These are phyloP conservation scores for Fagopyrum esculentum DNA, from an alignment of 148 eudicot species.

Conservation along the genomic window DNA sequence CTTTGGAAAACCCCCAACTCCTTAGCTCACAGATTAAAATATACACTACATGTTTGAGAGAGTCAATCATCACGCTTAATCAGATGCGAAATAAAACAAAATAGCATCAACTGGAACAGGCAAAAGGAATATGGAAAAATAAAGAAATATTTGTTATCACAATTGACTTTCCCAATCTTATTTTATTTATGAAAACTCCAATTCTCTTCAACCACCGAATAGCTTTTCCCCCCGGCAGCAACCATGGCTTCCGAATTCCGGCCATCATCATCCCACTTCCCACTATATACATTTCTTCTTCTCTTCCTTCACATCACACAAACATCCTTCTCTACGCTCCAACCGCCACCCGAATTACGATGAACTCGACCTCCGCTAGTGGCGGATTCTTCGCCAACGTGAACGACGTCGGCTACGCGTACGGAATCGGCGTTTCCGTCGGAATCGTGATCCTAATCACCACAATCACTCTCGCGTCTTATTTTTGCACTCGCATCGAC, in stretches of 20 bases:
- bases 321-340: background rate
- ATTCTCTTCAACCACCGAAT: background rate
- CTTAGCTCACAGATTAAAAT: too few species aligned
- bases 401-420: slow-evolving; percentile 52
- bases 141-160: background rate
- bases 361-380: slow-evolving; percentile 1
- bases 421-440: slow-evolving; percentile 67
- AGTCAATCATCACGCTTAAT: too few species aligned
- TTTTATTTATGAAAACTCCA: background rate
- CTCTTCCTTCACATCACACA: background rate
- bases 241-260: slow-evolving; percentile 8
- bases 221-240: slow-evolving; percentile 5
- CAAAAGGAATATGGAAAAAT: too few species aligned
- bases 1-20: too few species aligned
- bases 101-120: too few species aligned
- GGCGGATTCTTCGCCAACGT: slow-evolving; percentile 25
- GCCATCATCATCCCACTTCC: background rate
- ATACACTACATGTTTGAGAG: too few species aligned
- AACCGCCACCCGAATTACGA: background rate
- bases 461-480: slow-evolving; percentile 75
- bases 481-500: slow-evolving; percentile 59
- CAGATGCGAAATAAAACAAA: too few species aligned
- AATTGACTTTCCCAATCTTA: background rate
- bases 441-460: slow-evolving; percentile 74
- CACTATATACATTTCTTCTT: background rate